Evolutionary conservation across 176 grass and related monocot genomes (phyloP).

Genomic region (Calamus simplicifolius): DNA sequence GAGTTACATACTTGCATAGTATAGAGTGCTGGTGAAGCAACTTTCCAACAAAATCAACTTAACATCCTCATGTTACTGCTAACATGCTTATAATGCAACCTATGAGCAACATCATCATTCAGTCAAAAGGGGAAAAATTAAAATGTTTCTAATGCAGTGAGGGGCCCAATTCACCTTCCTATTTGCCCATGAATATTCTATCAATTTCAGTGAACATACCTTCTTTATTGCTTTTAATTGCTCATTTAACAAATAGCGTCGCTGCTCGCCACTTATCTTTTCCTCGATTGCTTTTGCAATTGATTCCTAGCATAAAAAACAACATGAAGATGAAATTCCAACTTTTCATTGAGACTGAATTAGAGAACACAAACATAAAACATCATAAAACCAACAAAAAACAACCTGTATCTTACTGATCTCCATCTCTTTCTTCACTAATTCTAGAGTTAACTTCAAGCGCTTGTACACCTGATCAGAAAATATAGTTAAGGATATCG

Average conservation of each 20-base stretch:
- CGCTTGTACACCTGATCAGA: conserved; percentile 79
- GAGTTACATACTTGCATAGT: not conserved
- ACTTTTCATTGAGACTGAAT: not conserved
- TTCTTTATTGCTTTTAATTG: conserved; percentile 99
- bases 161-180: too few relatives aligned
- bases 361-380: conserved; percentile 10
- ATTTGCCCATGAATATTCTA: too few relatives aligned
- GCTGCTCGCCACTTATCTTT: conserved; percentile 98
- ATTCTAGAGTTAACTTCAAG: conserved; percentile 85
- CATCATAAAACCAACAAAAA: not conserved
- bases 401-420: conserved; percentile 94
- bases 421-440: conserved; percentile 98
- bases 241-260: conserved; percentile 93
- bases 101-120: too few relatives aligned
- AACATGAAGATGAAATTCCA: not conserved
- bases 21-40: not conserved
- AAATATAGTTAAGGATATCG: conserved; percentile 6
- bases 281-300: conserved; percentile 99
- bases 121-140: too few relatives aligned
- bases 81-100: not conserved
- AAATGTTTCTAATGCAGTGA: too few relatives aligned
- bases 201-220: conserved; percentile 24
- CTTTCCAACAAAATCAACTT: conserved; percentile 8
- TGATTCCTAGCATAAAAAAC: conserved; percentile 63
- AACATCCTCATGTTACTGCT: not conserved